Conservation (phyloP, 1,284 basidiomycete genomes). For the Stygiomarasmius scandens region DNA sequence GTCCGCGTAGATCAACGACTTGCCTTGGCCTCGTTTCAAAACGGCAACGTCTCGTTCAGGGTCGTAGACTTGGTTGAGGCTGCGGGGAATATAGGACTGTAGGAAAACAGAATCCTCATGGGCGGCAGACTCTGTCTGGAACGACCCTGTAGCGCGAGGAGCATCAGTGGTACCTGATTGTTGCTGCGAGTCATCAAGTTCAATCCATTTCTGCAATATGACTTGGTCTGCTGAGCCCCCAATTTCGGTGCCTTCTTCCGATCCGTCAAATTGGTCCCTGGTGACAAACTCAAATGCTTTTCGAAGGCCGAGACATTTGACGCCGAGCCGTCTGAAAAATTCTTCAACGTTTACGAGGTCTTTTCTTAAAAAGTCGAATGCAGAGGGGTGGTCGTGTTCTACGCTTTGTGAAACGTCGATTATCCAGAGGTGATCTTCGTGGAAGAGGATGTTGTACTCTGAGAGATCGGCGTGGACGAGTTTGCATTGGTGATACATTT, state of each 20-base stretch:
- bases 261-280: constrained; percentile 46
- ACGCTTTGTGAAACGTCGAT: constrained; percentile 99
- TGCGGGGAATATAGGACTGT: constrained; percentile 90
- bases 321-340: constrained; percentile 83
- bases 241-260: constrained; percentile 23
- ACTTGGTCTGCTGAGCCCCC: constrained; percentile 41
- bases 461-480: constrained; percentile 98
- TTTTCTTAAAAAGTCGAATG: constrained; percentile 93
- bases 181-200: constrained; percentile 23
- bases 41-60: constrained; percentile 87
- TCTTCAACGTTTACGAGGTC: constrained; percentile 95
- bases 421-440: constrained; percentile 83
- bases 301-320: constrained; percentile 78
- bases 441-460: constrained; percentile 97
- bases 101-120: constrained; percentile 90
- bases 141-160: constrained; percentile 18
- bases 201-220: constrained; percentile 55
- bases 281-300: constrained; percentile 90
- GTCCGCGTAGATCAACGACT: constrained; percentile 82
- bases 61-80: constrained; percentile 89
- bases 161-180: not conserved
- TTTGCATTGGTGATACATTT: constrained; percentile 88
- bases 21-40: constrained; percentile 69
- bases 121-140: constrained; percentile 28
- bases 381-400: constrained; percentile 96